These are phyloP conservation scores for Aspergillus olivimuriae DNA, from an alignment of 495 filamentous ascomycete species.

Conservation along the genomic window DNA sequence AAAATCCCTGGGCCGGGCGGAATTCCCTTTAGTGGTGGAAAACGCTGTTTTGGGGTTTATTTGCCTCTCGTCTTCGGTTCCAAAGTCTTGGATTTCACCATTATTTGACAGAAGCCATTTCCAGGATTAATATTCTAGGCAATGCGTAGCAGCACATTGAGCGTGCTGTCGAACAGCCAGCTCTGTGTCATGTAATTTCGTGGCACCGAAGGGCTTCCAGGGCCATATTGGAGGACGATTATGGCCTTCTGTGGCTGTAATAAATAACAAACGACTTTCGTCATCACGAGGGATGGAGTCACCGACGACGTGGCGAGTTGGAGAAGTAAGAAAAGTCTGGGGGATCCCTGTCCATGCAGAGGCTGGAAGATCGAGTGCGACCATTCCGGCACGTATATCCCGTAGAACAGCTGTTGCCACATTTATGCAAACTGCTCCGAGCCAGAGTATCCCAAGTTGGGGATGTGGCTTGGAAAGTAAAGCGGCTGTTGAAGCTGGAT, in stretches of 20 bases:
- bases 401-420: constrained; percentile 14
- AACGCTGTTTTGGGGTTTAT: neutral
- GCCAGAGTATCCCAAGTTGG: constrained; percentile 18
- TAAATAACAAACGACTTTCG: constrained; percentile 23
- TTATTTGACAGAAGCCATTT: constrained; percentile 17
- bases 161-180: constrained; percentile 20
- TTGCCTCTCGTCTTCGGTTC: neutral
- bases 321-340: constrained; percentile 19
- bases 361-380: constrained; percentile 16
- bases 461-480: constrained; percentile 14
- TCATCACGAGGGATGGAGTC: constrained; percentile 19
- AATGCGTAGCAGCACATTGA: constrained; percentile 17
- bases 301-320: constrained; percentile 4
- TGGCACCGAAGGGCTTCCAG: constrained; percentile 25
- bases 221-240: constrained; percentile 14
- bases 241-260: constrained; percentile 16
- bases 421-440: constrained; percentile 19
- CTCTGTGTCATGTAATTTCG: constrained; percentile 18
- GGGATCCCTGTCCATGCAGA: constrained; percentile 18
- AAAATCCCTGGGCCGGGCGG: neutral
- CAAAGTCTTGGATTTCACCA: constrained; percentile 9
- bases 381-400: constrained; percentile 13
- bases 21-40: neutral
- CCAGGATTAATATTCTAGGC: constrained; percentile 21
- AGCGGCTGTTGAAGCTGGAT: constrained; percentile 4